A percentile compares a stretch with the other conserved stretches of the same genome.
These are phyloP conservation scores for Aspergillus ellipticus DNA, from an alignment of 495 filamentous ascomycete genomes.

Conservation along the genomic window DNA sequence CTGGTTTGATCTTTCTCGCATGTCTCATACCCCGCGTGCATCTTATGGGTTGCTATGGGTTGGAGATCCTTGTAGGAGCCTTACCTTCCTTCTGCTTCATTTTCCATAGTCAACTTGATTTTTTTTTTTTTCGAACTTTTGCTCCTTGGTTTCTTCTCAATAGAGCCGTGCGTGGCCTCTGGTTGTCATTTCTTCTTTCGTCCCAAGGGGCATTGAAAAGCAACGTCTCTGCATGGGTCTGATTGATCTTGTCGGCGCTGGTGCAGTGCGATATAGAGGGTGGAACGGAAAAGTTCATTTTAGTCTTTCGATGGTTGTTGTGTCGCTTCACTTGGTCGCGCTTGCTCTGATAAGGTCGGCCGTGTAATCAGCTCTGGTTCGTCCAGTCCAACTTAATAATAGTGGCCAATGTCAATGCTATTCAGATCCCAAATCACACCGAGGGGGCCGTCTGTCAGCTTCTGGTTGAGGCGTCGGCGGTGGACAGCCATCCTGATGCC, in stretches of 20 bases:
- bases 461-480: no score
- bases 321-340: not conserved
- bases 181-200: conserved; percentile 1
- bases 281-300: not conserved
- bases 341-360: not conserved
- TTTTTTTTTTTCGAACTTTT: conserved; percentile 16
- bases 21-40: conserved; percentile 35
- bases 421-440: not conserved
- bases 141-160: not conserved
- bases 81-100: conserved; percentile 14
- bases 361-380: not conserved
- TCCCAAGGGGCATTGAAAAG: not conserved
- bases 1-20: conserved; percentile 12
- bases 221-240: not conserved
- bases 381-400: not conserved
- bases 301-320: not conserved
- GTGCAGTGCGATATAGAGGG: conserved; percentile 9
- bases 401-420: not conserved
- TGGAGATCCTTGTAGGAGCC: conserved; percentile 21
- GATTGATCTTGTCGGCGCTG: conserved; percentile 4
- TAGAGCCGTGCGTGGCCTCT: not conserved
- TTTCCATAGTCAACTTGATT: conserved; percentile 25
- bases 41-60: conserved; percentile 31
- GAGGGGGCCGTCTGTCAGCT: not conserved
- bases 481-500: not conserved